Evolutionary conservation across 2,329 filamentous ascomycete genomes (phyloP), one percentile per base, ranked within the genome.

Genomic region (Pestalotiopsis sp.): DNA sequence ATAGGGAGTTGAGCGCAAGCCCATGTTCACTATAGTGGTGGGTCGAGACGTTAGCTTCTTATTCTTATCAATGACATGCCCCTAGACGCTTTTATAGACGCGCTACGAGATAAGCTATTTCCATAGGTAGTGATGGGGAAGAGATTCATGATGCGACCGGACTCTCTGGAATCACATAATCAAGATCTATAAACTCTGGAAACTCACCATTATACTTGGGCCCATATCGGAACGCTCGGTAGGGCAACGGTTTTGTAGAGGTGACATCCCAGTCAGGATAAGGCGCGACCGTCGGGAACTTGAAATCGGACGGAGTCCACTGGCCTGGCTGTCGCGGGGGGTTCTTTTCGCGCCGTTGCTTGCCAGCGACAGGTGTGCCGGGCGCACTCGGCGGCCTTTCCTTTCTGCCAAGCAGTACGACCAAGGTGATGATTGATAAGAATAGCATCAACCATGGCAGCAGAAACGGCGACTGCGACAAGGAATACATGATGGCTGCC

Each of bases 191-290:
- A 36, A 36, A 36, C 6, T 36, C 31, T 36, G 31, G 7, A 36
- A 36, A 36, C 31, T 36, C n/a, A 52, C 45, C 45, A 75, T 92
- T 87, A 78, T 94, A 94, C 70, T 90, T 92, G 7, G 92, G 92
- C 0, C 93, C 92, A 77, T 93, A 88, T 73, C 91, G 88, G 78
- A 95, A 95, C 0, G 93, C 92, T 5, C 93, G 87, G 79, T 95
- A 95, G 0, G 92, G 91, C 0, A 94, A 86, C 0, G 93, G 92
- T 69, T 91, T 91, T 1, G 91, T 93, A n/a, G 82, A 80, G 27
- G 87, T 83, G 45, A 94, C 77, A 58, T 90, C 89, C 91, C 92
- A 95, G 76, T 88, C 79, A 0, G 88, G 87, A 73, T 92, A 93
- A 0, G 92, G 88, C 0, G 80, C 66, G 4, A 91, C 88, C 0